These are phyloP conservation scores for Sanghuangporus weigelae DNA, from an alignment of 1,284 basidiomycete genomes.

Conservation along the genomic window DNA sequence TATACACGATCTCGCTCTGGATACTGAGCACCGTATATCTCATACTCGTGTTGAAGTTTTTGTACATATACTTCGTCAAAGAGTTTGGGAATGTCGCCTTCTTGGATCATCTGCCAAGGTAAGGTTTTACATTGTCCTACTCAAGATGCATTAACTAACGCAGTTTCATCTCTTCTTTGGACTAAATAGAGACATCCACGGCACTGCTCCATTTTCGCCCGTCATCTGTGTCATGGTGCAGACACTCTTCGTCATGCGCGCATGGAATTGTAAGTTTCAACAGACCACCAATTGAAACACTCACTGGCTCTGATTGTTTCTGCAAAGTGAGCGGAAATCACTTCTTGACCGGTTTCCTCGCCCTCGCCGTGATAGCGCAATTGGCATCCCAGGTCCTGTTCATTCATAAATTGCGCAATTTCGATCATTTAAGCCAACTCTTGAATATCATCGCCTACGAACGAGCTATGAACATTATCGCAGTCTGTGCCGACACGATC, in stretches of 20 bases:
- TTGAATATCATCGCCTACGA: neutral
- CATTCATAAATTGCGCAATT: neutral
- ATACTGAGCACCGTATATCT: neutral
- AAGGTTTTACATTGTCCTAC: neutral
- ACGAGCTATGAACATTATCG: neutral
- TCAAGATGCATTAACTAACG: neutral
- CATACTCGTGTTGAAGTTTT: neutral
- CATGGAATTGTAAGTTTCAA: neutral
- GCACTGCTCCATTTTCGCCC: neutral
- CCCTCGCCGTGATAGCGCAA: neutral
- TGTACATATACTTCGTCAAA: slow-evolving; percentile 13
- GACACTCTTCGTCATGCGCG: neutral
- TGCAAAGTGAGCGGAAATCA: slow-evolving; percentile 1
- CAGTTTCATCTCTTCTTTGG: neutral
- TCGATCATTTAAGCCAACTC: neutral
- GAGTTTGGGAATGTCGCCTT: slow-evolving; percentile 2
- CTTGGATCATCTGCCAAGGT: neutral
- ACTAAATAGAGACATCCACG: neutral
- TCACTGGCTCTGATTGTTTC: neutral
- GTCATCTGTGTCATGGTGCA: neutral
- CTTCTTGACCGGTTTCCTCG: neutral
- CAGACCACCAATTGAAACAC: neutral
- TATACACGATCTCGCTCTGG: neutral
- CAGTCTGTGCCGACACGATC: neutral
- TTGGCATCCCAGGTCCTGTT: neutral